Evolutionary conservation across 176 grass and related monocot genomes (phyloP), one percentile per base, ranked within the genome.

Genomic region (Musa beccarii): DNA sequence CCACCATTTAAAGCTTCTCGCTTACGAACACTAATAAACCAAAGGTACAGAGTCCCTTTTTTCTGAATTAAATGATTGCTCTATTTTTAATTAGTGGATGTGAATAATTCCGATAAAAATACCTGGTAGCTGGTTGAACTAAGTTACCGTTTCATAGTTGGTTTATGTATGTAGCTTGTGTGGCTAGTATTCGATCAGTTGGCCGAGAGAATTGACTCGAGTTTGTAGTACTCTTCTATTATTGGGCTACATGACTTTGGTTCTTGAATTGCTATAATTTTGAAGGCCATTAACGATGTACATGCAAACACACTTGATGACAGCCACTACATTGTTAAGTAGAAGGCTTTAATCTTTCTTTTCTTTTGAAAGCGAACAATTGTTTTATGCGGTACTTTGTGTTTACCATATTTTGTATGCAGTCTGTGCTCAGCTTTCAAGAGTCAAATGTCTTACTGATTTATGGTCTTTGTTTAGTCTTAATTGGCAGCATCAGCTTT

Each of bases 401-500:
- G 34, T 43, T 43, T 43, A 43, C 34, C 4, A 6, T 43, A 43
- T 5, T 43, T 43, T 43, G 34, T 43, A 43, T 43, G 34, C 6
- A 43, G 34, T 6, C 34, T 6, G 34, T 43, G 34, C 34, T 43
- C 34, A 43, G 34, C 34, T 6, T 61, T 61, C 57, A 61, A n/a
- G 3, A 6, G 15, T 61, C 57, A n/a, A 19, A 61, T 15, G 16
- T 12, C 11, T 52, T 52, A 72, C 51, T 52, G 6, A 53, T 53
- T 52, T 52, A n/a, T 52, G 50, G 25, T 2, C 11, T 51, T 72
- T 52, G 7, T 20, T 72, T 74, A 97, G 93, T 80, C 86, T 98
- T 68, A 98, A 98, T 72, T 98, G 94, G 95, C 94, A 98, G 73
- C 94, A 98, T 87, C 94, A 98, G 79, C 86, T 98, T 53, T 98